phyloP scores from a whole-genome alignment of 2,329 filamentous ascomycete species.

The Daldinia eschscholtzii region DNA sequence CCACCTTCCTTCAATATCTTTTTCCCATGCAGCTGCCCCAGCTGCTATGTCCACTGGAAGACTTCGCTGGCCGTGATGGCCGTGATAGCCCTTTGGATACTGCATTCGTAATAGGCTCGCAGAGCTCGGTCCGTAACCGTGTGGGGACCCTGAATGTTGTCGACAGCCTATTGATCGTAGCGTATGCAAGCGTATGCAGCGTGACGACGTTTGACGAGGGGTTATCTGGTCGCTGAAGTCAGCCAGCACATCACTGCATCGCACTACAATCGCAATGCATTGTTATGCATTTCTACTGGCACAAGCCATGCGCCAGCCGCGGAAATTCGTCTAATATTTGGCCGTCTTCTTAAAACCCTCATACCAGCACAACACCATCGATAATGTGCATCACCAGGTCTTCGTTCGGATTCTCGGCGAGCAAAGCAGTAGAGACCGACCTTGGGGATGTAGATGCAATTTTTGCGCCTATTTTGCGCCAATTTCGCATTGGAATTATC shows the following conservation, averaged over 20 bases:
- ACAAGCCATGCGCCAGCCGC: conserved; percentile 36
- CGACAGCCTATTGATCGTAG: conserved; percentile 60
- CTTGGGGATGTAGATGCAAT: conserved; percentile 34
- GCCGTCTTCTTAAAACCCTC: conserved; percentile 37
- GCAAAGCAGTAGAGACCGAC: conserved; percentile 12
- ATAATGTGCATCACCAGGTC: conserved; percentile 22
- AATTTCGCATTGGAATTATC: conserved; percentile 9
- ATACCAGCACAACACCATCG: conserved; percentile 30
- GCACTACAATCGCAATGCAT: conserved; percentile 14
- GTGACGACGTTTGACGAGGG: conserved; percentile 50
- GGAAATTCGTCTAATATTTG: conserved; percentile 36
- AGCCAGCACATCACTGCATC: conserved; percentile 59
- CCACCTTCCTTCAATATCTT: conserved; percentile 18
- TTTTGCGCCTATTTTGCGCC: conserved; percentile 14
- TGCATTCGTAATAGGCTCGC: conserved; percentile 57
- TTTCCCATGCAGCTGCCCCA: not conserved
- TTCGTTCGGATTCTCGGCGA: conserved; percentile 34
- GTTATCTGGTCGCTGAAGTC: conserved; percentile 7
- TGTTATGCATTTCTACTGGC: not conserved
- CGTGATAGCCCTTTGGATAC: conserved; percentile 47
- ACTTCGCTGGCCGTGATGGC: conserved; percentile 61
- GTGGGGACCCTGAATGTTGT: conserved; percentile 54
- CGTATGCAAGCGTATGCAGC: conserved; percentile 53
- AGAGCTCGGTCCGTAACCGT: conserved; percentile 54
- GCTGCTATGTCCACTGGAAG: conserved; percentile 40